phyloP scores from a whole-genome alignment of 2,329 filamentous ascomycete species.

The Tolypocladium cylindrosporum region DNA sequence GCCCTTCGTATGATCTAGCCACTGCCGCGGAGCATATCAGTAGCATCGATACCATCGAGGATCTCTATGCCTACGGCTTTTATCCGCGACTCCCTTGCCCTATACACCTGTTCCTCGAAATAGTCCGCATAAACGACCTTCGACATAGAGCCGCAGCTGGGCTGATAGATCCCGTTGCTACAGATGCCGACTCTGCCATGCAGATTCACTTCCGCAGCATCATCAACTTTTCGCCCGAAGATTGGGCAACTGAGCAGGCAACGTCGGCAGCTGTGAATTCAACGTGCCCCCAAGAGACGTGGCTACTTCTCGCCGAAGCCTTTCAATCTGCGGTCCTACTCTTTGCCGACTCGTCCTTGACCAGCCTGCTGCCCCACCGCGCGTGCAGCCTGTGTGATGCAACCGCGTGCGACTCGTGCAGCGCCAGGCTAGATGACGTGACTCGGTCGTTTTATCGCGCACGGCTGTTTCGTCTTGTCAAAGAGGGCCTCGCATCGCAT shows the following conservation, averaged over 20 bases:
- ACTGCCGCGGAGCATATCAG: not conserved
- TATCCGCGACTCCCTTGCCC: conserved; percentile 6
- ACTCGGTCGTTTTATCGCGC: not conserved
- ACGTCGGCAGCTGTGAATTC: not conserved
- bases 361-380: not conserved
- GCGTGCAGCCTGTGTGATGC: not conserved
- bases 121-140: conserved; percentile 4
- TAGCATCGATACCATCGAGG: not conserved
- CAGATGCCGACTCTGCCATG: not conserved
- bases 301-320: not conserved
- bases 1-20: not conserved
- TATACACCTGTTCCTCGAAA: conserved; percentile 2
- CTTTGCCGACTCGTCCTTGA: not conserved
- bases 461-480: not conserved
- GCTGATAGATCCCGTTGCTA: not conserved
- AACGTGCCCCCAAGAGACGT: not conserved
- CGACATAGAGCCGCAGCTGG: not conserved
- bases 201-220: not conserved
- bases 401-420: not conserved
- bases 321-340: conserved; percentile 2
- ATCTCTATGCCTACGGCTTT: conserved; percentile 1
- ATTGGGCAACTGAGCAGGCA: conserved; percentile 1
- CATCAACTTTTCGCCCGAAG: conserved; percentile 1
- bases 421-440: not conserved
- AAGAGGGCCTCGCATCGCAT: not conserved